These are phyloP conservation scores for Botrytis elliptica DNA, from an alignment of 2,329 filamentous ascomycete genomes.

Conservation along the genomic window DNA sequence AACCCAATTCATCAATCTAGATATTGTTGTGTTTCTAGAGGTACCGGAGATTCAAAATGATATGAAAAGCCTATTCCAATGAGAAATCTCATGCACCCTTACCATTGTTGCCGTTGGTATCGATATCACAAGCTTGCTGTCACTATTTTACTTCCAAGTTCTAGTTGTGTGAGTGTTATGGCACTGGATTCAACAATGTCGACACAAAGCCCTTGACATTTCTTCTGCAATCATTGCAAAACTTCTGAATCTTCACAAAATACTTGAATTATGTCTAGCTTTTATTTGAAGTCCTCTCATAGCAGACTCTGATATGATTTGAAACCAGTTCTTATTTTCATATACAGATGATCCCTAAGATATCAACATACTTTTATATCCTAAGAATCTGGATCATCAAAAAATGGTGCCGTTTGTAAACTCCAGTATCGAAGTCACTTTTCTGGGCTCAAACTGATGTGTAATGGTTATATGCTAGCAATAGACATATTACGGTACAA, in stretches of 20 bases:
- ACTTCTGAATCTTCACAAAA: not conserved
- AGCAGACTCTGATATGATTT: too few relatives aligned
- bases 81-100: too few relatives aligned
- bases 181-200: not conserved
- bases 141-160: not conserved
- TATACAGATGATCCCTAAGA: too few relatives aligned
- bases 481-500: not conserved
- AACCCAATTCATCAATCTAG: too few relatives aligned
- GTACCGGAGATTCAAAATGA: not conserved
- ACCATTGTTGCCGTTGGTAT: not conserved
- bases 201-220: fast-evolving
- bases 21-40: not conserved
- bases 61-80: not conserved
- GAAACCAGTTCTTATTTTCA: too few relatives aligned
- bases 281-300: too few relatives aligned
- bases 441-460: too few relatives aligned
- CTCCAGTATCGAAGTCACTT: fast-evolving
- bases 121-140: not conserved
- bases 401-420: too few relatives aligned
- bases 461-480: not conserved
- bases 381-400: not conserved
- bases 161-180: too few relatives aligned
- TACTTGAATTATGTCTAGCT: too few relatives aligned
- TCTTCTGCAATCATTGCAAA: not conserved
- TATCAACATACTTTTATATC: too few relatives aligned